phyloP scores from a whole-genome alignment of 2,329 filamentous ascomycete genomes.

The Fusarium sp. region DNA sequence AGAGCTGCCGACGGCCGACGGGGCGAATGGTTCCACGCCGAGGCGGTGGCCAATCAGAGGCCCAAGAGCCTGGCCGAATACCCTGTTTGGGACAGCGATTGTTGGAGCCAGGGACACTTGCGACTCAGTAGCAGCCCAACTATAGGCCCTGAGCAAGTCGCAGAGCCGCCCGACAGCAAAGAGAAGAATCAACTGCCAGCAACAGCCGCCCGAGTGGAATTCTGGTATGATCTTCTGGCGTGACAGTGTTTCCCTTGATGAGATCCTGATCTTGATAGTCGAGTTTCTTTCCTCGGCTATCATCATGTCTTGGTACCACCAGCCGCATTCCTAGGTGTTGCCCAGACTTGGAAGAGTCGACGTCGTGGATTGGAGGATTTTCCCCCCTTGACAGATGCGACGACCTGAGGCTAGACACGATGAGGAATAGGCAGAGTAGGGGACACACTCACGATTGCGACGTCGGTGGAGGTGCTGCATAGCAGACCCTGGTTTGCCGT shows the following conservation, averaged over 20 bases:
- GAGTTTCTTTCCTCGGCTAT: constrained; percentile 3
- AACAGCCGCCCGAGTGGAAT: constrained; percentile 25
- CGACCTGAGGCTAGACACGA: constrained; percentile 38
- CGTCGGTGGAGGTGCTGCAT: constrained; percentile 28
- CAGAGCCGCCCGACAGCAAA: constrained; percentile 36
- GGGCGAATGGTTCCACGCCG: constrained; percentile 20
- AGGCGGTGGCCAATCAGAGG: constrained; percentile 43
- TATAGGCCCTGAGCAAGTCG: constrained; percentile 16
- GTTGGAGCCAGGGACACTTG: constrained; percentile 37
- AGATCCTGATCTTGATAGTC: constrained; percentile 21
- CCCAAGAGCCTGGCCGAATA: constrained; percentile 25
- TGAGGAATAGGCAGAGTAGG: constrained; percentile 38
- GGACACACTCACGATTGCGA: constrained; percentile 29
- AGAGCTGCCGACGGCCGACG: constrained; percentile 34
- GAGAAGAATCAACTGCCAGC: constrained; percentile 14
- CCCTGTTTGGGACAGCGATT: constrained; percentile 43
- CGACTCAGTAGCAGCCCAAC: constrained; percentile 34
- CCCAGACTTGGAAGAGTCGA: background rate
- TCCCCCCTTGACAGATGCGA: constrained; percentile 27
- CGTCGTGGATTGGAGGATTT: background rate
- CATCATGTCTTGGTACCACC: background rate
- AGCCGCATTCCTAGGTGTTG: background rate
- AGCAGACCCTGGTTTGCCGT: constrained; percentile 37
- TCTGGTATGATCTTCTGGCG: constrained; percentile 31
- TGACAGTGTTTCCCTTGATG: constrained; percentile 32